Conservation (phyloP, 1,284 basidiomycete species). For the Tetrapyrgos nigripes region DNA sequence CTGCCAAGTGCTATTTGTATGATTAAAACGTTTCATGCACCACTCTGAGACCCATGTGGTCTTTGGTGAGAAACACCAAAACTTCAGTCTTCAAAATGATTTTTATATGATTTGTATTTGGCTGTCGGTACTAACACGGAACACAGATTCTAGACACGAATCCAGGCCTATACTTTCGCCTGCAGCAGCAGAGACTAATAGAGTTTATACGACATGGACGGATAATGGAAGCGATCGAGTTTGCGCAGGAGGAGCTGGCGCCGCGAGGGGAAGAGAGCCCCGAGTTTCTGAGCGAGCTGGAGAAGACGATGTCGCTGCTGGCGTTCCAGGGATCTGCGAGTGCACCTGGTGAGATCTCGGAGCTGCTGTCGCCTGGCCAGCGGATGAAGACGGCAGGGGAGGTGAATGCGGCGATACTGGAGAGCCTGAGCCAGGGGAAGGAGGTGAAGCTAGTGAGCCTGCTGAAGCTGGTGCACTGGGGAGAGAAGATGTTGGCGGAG, state of each 20-base stretch:
- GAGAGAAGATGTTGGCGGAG: slow-evolving; percentile 82
- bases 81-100: slow-evolving; percentile 96
- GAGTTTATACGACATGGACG: slow-evolving; percentile 90
- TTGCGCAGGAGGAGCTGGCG: slow-evolving; percentile 93
- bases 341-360: slow-evolving; percentile 72
- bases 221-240: slow-evolving; percentile 82
- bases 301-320: slow-evolving; percentile 94
- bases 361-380: slow-evolving; percentile 86
- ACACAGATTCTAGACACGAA: slow-evolving; percentile 93
- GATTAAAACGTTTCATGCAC: slow-evolving; percentile 98
- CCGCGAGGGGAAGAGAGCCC: slow-evolving; percentile 95
- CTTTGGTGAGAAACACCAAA: slow-evolving; percentile 83
- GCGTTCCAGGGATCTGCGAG: slow-evolving; percentile 82
- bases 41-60: slow-evolving; percentile 88
- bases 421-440: slow-evolving; percentile 89
- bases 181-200: slow-evolving; percentile 94
- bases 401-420: slow-evolving; percentile 94
- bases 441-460: slow-evolving; percentile 92
- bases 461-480: slow-evolving; percentile 88
- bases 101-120: slow-evolving; percentile 19
- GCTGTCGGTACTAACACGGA: slow-evolving; percentile 19
- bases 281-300: slow-evolving; percentile 90
- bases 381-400: slow-evolving; percentile 93
- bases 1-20: slow-evolving; percentile 42
- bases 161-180: slow-evolving; percentile 88